Base-by-base conservation (phyloP, 805 yeast genomes). In the Candida sakaeoensis region DNA sequence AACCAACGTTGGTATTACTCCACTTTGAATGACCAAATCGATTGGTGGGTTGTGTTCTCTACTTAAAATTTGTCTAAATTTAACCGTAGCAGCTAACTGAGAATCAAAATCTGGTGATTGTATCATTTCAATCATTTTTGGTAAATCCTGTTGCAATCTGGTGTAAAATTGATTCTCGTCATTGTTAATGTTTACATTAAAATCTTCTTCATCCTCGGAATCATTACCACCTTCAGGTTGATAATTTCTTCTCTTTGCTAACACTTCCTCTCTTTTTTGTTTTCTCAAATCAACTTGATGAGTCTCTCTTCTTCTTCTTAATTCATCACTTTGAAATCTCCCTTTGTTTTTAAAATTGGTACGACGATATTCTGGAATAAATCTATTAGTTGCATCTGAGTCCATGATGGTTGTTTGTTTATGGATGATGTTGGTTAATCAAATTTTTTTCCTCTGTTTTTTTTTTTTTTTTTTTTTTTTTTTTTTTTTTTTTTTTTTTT, bases 11-110 rank as follows among this genome's bases (percentile, higher is more conserved):
- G 97, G 95, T 39, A 93, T 93, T 24, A 91, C 96, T 33, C 98
- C 98, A 39, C 90, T 75, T 59, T 86, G 85, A 49, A 93, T 90
- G 25, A 93, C 98, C 45, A 85, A 68, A 63, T 89, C 95, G 53
- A 93, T 91, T 37, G 99, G 99, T 6, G 99, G 99, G 61, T 89
- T 87, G 58, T 83, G 86, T 65, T 93, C 99, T 58, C 93, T 83
- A 30, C 96, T 86, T 52, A 93, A 72, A 40, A 90, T 82, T 67
- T 91, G 95, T 69, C 99, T 81, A 68, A 93, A 91, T 57, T 85
- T 85, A 48, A 88, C 82, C 27, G 98, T 90, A 38, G 98, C 95
- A 40, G 79, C 82, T 53, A 91, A 70, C 64, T 88, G 96, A 46
- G 74, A 74, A 54, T 87, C 91, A 49, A 85, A 74, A 55, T 85